Evolutionary conservation across 1,284 basidiomycete species (phyloP).

Genomic region (Moesziomyces aphidis): DNA sequence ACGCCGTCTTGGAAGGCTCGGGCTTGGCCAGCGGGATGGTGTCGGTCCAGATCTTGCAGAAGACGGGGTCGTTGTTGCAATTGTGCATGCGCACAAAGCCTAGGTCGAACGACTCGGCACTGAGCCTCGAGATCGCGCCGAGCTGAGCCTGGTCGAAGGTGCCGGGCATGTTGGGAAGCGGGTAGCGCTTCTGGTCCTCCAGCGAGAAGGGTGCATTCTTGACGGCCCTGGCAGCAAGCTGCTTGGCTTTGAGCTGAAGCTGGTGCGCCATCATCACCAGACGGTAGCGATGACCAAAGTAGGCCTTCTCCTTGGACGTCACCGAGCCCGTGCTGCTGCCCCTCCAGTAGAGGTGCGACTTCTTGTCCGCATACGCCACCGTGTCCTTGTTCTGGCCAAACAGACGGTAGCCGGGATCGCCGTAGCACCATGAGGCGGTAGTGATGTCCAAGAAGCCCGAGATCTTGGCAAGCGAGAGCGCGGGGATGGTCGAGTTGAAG

Average conservation of each 20-base stretch:
- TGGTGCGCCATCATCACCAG: conserved; percentile 25
- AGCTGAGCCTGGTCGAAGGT: conserved; percentile 11
- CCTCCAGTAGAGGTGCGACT: conserved; percentile 30
- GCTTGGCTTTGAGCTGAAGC: conserved; percentile 8
- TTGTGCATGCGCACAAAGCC: conserved; percentile 19
- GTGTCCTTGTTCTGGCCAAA: conserved; percentile 6
- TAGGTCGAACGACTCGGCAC: conserved; percentile 10
- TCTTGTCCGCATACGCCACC: conserved; percentile 26
- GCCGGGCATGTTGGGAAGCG: conserved; percentile 20
- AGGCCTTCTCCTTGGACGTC: background rate
- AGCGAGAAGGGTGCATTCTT: background rate
- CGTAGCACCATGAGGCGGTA: conserved; percentile 34
- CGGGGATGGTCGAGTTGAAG: conserved; percentile 21
- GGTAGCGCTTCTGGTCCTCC: conserved; percentile 5
- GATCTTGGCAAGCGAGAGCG: conserved; percentile 14
- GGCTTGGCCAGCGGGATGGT: conserved; percentile 4
- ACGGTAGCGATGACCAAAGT: conserved; percentile 18
- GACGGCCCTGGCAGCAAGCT: conserved; percentile 4
- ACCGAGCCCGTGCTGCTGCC: conserved; percentile 23
- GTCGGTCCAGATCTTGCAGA: conserved; percentile 18
- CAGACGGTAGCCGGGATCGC: conserved; percentile 15
- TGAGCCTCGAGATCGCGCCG: conserved; percentile 16
- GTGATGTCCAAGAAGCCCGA: conserved; percentile 35
- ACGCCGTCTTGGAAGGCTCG: background rate
- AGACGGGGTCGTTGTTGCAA: conserved; percentile 5